These are phyloP conservation scores for Cystofilobasidium bisporidii DNA, from an alignment of 768 basidiomycete species.

Conservation along the genomic window DNA sequence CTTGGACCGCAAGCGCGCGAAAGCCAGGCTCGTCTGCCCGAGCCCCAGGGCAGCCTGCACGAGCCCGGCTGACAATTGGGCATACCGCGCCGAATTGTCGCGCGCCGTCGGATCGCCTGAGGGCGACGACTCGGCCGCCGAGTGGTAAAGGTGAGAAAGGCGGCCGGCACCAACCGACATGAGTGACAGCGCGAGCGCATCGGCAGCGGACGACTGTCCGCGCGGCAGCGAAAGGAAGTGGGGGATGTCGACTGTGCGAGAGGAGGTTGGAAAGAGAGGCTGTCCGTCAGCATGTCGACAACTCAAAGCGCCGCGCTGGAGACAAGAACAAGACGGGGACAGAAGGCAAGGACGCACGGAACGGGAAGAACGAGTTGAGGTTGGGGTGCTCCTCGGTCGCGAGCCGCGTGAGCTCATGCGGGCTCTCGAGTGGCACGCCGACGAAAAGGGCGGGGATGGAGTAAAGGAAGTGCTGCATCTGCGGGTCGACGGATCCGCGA, in stretches of 20 bases:
- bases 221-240: neutral
- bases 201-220: neutral
- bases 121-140: neutral
- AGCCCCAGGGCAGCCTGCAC: neutral
- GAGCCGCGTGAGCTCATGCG: neutral
- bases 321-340: neutral
- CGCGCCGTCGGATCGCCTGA: neutral
- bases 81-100: neutral
- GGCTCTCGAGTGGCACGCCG: neutral
- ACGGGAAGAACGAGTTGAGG: neutral
- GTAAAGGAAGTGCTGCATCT: constrained; percentile 4
- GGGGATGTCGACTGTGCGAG: constrained; percentile 9
- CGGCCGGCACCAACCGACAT: constrained; percentile 1
- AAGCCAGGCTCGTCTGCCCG: neutral
- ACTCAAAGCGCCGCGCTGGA: too few species aligned
- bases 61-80: neutral
- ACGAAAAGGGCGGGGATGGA: neutral
- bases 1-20: neutral
- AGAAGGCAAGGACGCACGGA: neutral
- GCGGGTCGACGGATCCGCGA: neutral
- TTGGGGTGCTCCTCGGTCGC: constrained; percentile 4
- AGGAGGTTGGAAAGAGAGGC: too few species aligned
- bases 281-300: too few species aligned
- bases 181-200: neutral
- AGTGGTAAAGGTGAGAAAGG: constrained; percentile 4